Base-by-base conservation (phyloP, 345 rosid species). In the Populus simonii region DNA sequence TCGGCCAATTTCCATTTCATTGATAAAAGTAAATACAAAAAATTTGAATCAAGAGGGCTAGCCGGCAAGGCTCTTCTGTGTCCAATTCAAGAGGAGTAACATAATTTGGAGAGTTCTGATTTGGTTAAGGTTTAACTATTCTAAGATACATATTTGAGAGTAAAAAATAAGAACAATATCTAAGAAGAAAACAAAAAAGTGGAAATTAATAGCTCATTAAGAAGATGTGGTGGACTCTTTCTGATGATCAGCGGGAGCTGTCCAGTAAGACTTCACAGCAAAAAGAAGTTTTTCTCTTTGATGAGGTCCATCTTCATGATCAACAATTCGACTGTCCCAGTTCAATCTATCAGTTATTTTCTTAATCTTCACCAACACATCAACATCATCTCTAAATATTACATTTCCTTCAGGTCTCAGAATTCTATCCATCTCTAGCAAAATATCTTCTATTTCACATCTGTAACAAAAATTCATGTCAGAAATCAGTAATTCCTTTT, bases 301-400 rank as follows among this genome's bases (percentile, higher is more conserved):
- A 0, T 69, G 85, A 70, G 92, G 91, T 9, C 94, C 94, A 66
- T 89, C 91, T 80, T 91, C 92, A 78, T 91, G 94, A 62, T 91
- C 89, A 76, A 87, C 76, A 31, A 91, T 80, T 70, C 76, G 81
- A 53, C 86, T 84, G 8, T 91, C 86, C 89, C 91, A 91, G 2
- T 84, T 76, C 80, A 91, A 57, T 43, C 84, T 89, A 67, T 88
- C 89, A 1, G 78, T 78, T 63, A 89, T 83, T 80, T 62, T 85
- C 82, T 89, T 91, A 12, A 88, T 83, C 79, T 86, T 89, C 72
- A 89, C 85, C 78, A 91, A 22, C 25, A 78, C 25, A 83, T 89
- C 94, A 0, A 91, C 89, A 66, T 87, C 89, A 23, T 91, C 94
- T 59, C 94, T 81, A 20, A 91, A 27, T 18, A 91, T 88, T 27